These are phyloP conservation scores for Moesziomyces sp. DNA, from an alignment of 1,284 basidiomycete genomes.

Conservation along the genomic window DNA sequence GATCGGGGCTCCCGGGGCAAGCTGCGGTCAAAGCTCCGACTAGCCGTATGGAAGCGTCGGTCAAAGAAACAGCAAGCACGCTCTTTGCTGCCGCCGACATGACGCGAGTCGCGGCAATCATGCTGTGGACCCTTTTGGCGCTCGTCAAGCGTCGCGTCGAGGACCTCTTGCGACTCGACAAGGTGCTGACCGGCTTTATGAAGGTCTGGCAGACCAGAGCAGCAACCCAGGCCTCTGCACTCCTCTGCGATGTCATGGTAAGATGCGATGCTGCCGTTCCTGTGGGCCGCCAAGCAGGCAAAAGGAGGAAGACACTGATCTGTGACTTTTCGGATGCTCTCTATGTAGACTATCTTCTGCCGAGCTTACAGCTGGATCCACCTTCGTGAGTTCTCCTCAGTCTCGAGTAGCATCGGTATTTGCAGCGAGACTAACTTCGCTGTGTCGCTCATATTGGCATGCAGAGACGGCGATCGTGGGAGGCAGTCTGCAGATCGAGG, in stretches of 20 bases:
- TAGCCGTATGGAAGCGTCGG: background rate
- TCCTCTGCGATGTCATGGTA: constrained; percentile 14
- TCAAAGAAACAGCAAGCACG: constrained; percentile 2
- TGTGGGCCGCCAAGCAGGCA: no score
- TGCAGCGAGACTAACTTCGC: background rate
- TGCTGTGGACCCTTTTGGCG: constrained; percentile 31
- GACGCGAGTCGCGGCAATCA: constrained; percentile 15
- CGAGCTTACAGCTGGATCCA: constrained; percentile 25
- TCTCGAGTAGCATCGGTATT: background rate
- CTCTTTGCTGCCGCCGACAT: constrained; percentile 15
- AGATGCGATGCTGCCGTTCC: background rate
- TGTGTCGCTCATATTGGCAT: no score
- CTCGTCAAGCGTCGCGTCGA: constrained; percentile 24
- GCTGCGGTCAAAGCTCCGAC: background rate
- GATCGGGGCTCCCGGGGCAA: background rate
- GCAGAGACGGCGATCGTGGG: constrained; percentile 32
- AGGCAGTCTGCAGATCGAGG: constrained; percentile 10
- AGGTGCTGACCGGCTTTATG: constrained; percentile 22
- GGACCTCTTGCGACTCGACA: constrained; percentile 21
- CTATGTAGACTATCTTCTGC: constrained; percentile 17
- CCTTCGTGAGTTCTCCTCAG: constrained; percentile 10
- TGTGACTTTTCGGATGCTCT: background rate
- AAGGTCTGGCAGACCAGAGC: constrained; percentile 17
- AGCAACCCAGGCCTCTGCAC: background rate
- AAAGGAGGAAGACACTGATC: background rate